Evolutionary conservation across 2,329 filamentous ascomycete genomes (phyloP).

Genomic region (Xylaria sp.): DNA sequence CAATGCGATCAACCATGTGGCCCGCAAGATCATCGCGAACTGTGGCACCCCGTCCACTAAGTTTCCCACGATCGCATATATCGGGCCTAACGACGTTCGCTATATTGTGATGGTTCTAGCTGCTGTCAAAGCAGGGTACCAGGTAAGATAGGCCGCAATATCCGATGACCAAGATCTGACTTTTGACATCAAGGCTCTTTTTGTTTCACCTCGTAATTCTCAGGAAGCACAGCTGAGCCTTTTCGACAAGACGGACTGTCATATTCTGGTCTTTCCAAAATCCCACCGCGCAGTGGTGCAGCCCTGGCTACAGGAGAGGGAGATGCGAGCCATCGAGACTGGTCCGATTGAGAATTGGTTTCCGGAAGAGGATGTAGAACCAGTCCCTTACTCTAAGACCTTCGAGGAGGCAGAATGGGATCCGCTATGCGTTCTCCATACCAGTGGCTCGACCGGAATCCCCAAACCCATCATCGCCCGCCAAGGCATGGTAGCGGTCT

Average conservation of each 20-base stretch:
- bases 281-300: conserved; percentile 49
- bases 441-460: conserved; percentile 59
- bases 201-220: conserved; percentile 60
- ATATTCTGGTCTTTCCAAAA: conserved; percentile 52
- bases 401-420: conserved; percentile 58
- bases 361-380: conserved; percentile 49
- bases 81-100: conserved; percentile 54
- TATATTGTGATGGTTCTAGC: conserved; percentile 44
- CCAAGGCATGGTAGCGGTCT: conserved; percentile 54
- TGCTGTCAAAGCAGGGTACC: conserved; percentile 48
- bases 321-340: conserved; percentile 54
- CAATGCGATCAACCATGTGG: conserved; percentile 56
- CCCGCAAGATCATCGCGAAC: conserved; percentile 49
- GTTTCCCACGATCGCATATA: conserved; percentile 58
- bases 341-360: conserved; percentile 52
- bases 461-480: conserved; percentile 58
- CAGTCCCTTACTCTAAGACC: conserved; percentile 55
- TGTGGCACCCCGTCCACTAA: conserved; percentile 44
- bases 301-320: conserved; percentile 53
- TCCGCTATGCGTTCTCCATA: conserved; percentile 57
- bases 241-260: conserved; percentile 57
- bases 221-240: conserved; percentile 58
- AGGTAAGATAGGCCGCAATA: conserved; percentile 44
- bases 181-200: conserved; percentile 49
- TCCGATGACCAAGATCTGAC: not conserved